Evolutionary conservation across 345 rosid genomes (phyloP).

Genomic region (Eucalyptus tenuipes): DNA sequence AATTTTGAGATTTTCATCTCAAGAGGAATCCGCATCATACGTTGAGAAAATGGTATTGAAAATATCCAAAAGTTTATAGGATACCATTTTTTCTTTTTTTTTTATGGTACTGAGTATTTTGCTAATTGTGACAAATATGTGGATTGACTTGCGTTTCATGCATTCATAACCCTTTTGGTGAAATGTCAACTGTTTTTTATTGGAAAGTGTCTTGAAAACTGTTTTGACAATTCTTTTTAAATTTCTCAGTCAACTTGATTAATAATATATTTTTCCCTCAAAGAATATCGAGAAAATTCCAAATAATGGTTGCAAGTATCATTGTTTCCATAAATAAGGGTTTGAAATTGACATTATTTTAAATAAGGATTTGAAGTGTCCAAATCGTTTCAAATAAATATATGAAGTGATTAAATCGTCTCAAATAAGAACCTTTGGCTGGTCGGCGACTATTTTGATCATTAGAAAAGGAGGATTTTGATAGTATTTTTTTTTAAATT

Average conservation of each 20-base stretch:
- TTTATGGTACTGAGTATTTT: background rate
- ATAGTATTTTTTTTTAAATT: too few species aligned
- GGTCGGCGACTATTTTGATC: rapidly evolving
- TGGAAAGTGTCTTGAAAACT: background rate
- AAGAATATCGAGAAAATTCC: background rate
- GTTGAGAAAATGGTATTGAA: background rate
- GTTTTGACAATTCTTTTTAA: background rate
- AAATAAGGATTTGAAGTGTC: too few species aligned
- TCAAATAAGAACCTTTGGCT: too few species aligned
- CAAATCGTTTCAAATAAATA: too few species aligned
- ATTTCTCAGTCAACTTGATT: background rate
- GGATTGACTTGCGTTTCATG: background rate
- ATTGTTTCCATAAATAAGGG: too few species aligned
- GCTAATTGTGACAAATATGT: background rate
- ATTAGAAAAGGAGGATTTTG: too few species aligned
- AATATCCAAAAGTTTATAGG: background rate
- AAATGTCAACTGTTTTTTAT: background rate
- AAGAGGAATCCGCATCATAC: too few species aligned
- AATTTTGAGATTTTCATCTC: background rate
- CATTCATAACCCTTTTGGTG: background rate
- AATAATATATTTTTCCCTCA: background rate
- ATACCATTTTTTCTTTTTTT: too few species aligned
- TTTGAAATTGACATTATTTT: rapidly evolving
- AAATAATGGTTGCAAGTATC: too few species aligned
- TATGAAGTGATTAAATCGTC: too few species aligned